phyloP scores from a whole-genome alignment of 331 rosid genomes.

The Cydonia oblonga region DNA sequence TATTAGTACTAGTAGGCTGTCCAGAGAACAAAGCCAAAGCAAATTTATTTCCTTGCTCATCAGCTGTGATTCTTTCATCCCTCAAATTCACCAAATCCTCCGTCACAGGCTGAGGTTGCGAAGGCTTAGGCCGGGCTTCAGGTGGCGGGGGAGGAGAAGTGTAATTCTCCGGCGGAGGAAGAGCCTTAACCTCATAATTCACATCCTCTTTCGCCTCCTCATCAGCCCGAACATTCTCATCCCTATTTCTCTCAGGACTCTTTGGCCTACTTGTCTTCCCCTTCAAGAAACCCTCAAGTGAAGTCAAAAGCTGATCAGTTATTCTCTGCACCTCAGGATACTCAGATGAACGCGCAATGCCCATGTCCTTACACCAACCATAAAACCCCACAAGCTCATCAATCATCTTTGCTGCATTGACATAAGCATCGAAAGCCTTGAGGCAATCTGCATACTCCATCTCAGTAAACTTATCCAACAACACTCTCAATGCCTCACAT shows the following conservation, averaged over 20 bases:
- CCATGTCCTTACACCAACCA: slow-evolving; percentile 67
- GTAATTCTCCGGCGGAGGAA: slow-evolving; percentile 71
- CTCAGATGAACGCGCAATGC: slow-evolving; percentile 69
- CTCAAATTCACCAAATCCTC: slow-evolving; percentile 63
- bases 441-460: slow-evolving; percentile 64
- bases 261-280: slow-evolving; percentile 33
- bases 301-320: slow-evolving; percentile 49
- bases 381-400: slow-evolving; percentile 64
- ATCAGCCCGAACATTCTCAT: slow-evolving; percentile 22
- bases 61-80: slow-evolving; percentile 53
- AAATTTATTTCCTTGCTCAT: slow-evolving; percentile 69
- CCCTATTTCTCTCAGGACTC: slow-evolving; percentile 39
- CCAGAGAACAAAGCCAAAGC: slow-evolving; percentile 80
- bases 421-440: slow-evolving; percentile 59
- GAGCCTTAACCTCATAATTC: slow-evolving; percentile 64
- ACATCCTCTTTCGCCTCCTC: slow-evolving; percentile 27
- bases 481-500: slow-evolving; percentile 61
- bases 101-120: slow-evolving; percentile 29
- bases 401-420: slow-evolving; percentile 46
- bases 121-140: slow-evolving; percentile 19
- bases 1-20: slow-evolving; percentile 18
- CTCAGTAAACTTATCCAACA: slow-evolving; percentile 62
- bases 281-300: slow-evolving; percentile 62
- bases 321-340: slow-evolving; percentile 71
- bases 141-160: slow-evolving; percentile 26